A percentile compares a stretch with the other conserved stretches of the same genome.
Evolutionary conservation across 2,329 filamentous ascomycete genomes (phyloP).

Genomic region (Orbilia quercus): DNA sequence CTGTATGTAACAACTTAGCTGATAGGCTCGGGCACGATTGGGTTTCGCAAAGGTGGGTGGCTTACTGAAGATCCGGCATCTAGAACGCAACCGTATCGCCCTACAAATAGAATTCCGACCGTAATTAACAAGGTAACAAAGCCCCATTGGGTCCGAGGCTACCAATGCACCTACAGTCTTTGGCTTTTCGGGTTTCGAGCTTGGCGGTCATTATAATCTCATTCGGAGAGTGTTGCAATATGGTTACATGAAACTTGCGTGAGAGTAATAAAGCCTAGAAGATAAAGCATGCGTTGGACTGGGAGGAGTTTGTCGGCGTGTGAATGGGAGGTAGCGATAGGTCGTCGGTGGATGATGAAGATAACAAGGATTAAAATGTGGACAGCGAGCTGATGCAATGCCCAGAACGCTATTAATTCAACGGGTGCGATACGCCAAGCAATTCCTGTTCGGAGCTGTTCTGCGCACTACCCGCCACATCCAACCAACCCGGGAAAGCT

Average conservation of each 20-base stretch:
- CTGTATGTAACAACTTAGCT: slow-evolving; percentile 47
- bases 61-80: slow-evolving; percentile 90
- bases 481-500: no score
- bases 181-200: slow-evolving; percentile 20
- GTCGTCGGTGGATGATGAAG: not conserved
- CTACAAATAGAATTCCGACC: not conserved
- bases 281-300: no score
- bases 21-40: slow-evolving; percentile 43
- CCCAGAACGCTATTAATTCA: no score
- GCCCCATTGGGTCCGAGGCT: not conserved
- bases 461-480: no score
- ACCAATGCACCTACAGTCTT: slow-evolving; percentile 20
- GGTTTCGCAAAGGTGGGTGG: slow-evolving; percentile 21
- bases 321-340: not conserved
- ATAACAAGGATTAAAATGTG: no score
- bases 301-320: no score
- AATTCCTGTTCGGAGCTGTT: not conserved
- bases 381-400: no score
- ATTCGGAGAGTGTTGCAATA: slow-evolving; percentile 14
- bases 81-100: slow-evolving; percentile 86
- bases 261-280: no score
- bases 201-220: slow-evolving; percentile 9
- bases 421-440: not conserved
- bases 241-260: not conserved
- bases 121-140: no score